Evolutionary conservation across 2,329 filamentous ascomycete species (phyloP), one percentile per base, ranked within the genome.

Genomic region (Cordyceps fumosorosea): DNA sequence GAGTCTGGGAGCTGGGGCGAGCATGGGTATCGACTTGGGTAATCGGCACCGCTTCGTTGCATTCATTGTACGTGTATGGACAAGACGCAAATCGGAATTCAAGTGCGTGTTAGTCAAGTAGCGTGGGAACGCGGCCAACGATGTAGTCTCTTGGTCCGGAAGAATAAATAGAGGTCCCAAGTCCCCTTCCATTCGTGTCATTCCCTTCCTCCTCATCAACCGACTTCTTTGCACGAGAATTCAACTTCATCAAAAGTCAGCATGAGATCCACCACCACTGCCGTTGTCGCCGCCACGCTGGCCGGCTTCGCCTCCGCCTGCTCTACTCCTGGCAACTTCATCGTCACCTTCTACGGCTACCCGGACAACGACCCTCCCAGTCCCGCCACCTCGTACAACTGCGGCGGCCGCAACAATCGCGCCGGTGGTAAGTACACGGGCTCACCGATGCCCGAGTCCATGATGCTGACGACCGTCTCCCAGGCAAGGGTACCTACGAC

Each of bases 271-370:
- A 64, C 62, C 57, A 57, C 55, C 58, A 56, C 63, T 59, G 50
- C 63, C 59, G 58, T 60, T 48, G 50, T 62, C 42, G 60, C 29
- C 37, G 59, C 60, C 45, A 55, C 63, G 14, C 54, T 67, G 40
- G 62, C 64, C 32, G 64, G 64, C 59, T 37, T 65, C 29, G 24
- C 54, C 45, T 59, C 64, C 40, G 65, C 66, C 58, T 67, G 66
- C 56, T 64, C 64, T 22, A 67, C 65, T 26, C 65, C 66, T 11
- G 65, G 65, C 29, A 65, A 67, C 45, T 67, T 50, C 58, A 42
- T 65, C 14, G 61, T 67, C 29, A 67, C 66, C 4, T 67, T 67
- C 26, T 67, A 67, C 47, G 66, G 66, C 32, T 67, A 64, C 32
- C 66, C 66, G 14, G 66, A 67, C 48, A 67, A 67, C 42, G 61